Evolutionary conservation across 179 eudicot species (phyloP).

Genomic region (Vitellaria paradoxa): DNA sequence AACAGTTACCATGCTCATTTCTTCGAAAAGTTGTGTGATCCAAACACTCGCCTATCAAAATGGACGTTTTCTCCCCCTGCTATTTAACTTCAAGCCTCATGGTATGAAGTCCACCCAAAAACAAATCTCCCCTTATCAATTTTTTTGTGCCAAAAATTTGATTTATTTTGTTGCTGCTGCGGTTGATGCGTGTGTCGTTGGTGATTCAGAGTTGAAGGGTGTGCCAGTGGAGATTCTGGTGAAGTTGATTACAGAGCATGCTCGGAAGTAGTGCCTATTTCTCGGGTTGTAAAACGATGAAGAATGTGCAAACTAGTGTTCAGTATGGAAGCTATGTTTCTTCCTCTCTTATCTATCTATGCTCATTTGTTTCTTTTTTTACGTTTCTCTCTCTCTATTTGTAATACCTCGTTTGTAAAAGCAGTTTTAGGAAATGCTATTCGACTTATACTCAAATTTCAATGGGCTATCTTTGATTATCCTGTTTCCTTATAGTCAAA

Average conservation of each 20-base stretch:
- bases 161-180: too few species aligned
- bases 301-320: constrained; percentile 4
- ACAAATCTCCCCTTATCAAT: neutral
- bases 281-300: neutral
- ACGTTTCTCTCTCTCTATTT: neutral
- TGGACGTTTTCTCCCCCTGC: constrained; percentile 55
- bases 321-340: neutral
- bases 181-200: neutral
- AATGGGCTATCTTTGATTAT: too few species aligned
- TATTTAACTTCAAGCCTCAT: constrained; percentile 54
- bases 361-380: constrained; percentile 8
- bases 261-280: too few species aligned
- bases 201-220: constrained; percentile 42
- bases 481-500: too few species aligned
- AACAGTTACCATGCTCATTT: neutral
- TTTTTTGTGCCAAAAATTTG: too few species aligned
- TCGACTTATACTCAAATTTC: too few species aligned
- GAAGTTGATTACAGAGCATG: constrained; percentile 51
- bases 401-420: constrained; percentile 14
- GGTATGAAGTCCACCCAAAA: constrained; percentile 27
- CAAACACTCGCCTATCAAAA: too few species aligned
- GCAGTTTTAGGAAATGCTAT: constrained; percentile 12
- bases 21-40: constrained; percentile 54
- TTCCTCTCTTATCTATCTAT: neutral
- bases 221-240: constrained; percentile 39